These are phyloP conservation scores for Borealophlyctis nickersoniae DNA, from an alignment of 192 early-diverging fungal genomes.

Conservation along the genomic window DNA sequence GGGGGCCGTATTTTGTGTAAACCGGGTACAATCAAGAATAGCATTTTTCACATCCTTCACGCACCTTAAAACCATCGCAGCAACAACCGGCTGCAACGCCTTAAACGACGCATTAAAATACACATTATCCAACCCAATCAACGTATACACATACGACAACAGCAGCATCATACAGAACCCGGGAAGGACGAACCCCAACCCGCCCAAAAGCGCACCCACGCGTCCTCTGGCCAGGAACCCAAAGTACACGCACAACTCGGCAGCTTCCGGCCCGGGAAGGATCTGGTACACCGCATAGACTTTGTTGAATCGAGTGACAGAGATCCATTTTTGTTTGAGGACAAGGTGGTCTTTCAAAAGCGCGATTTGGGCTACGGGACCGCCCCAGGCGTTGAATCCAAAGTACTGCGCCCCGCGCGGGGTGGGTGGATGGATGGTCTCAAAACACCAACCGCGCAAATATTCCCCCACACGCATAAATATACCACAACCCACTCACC, in stretches of 20 bases:
- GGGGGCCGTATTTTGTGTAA: too few species aligned
- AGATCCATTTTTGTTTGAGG: conserved; percentile 45
- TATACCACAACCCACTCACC: not conserved
- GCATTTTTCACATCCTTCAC: conserved; percentile 23
- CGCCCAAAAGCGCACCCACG: conserved; percentile 44
- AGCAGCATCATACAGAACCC: conserved; percentile 49
- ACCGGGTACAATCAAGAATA: too few species aligned
- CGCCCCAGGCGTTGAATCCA: conserved; percentile 52
- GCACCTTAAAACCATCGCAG: conserved; percentile 51
- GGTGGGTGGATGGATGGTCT: not conserved
- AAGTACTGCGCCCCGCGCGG: conserved; percentile 20
- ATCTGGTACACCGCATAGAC: conserved; percentile 59
- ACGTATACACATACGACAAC: conserved; percentile 38
- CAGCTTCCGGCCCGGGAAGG: conserved; percentile 56
- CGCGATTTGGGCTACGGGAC: conserved; percentile 55
- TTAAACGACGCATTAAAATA: conserved; percentile 54
- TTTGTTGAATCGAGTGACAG: conserved; percentile 41
- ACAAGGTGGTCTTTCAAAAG: conserved; percentile 47
- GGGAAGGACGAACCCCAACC: conserved; percentile 49
- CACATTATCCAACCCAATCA: conserved; percentile 40
- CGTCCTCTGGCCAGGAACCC: conserved; percentile 45
- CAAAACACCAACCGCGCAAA: too few species aligned
- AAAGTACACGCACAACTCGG: conserved; percentile 55
- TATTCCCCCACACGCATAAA: too few species aligned
- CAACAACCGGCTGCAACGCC: conserved; percentile 52